Percentiles rank a stretch among this genome's conserved stretches.
These are phyloP conservation scores for Candida sp. DNA, from an alignment of 1,139 yeast species.

Conservation along the genomic window DNA sequence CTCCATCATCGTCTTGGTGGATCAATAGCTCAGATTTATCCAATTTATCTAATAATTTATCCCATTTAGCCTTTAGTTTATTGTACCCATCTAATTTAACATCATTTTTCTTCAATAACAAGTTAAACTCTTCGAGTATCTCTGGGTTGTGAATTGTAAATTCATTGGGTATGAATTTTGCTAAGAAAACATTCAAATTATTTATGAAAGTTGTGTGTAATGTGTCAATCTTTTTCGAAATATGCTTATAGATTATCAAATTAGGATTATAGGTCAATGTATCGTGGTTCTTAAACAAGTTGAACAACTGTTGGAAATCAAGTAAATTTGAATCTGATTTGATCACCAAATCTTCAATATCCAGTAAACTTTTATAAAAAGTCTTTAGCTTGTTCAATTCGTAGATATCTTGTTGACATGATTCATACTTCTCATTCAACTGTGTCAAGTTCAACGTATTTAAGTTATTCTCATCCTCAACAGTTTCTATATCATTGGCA, in stretches of 20 bases:
- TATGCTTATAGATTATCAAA: conserved; percentile 9
- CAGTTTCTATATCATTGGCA: neutral
- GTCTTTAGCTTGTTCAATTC: conserved; percentile 21
- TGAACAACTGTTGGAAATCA: conserved; percentile 12
- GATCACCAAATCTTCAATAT: conserved; percentile 14
- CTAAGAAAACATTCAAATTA: conserved; percentile 18
- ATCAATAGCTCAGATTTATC: conserved; percentile 9
- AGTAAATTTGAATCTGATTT: conserved; percentile 9
- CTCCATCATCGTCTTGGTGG: conserved; percentile 9
- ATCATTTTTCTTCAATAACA: conserved; percentile 10
- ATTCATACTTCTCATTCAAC: conserved; percentile 16
- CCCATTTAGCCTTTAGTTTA: conserved; percentile 10
- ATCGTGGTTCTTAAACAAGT: conserved; percentile 6
- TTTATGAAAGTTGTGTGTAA: conserved; percentile 7
- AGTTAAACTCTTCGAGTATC: conserved; percentile 10
- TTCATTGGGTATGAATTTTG: conserved; percentile 19
- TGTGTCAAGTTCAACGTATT: conserved; percentile 13
- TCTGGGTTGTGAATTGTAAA: conserved; percentile 13
- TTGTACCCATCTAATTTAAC: conserved; percentile 6
- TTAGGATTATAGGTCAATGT: conserved; percentile 2
- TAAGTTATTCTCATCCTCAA: conserved; percentile 5
- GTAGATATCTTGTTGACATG: conserved; percentile 12
- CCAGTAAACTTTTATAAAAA: conserved; percentile 17
- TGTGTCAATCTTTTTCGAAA: conserved; percentile 6
- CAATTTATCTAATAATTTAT: conserved; percentile 8